Base-by-base conservation (phyloP, 164 flowering plant species). In the Nymphaea colorata region DNA sequence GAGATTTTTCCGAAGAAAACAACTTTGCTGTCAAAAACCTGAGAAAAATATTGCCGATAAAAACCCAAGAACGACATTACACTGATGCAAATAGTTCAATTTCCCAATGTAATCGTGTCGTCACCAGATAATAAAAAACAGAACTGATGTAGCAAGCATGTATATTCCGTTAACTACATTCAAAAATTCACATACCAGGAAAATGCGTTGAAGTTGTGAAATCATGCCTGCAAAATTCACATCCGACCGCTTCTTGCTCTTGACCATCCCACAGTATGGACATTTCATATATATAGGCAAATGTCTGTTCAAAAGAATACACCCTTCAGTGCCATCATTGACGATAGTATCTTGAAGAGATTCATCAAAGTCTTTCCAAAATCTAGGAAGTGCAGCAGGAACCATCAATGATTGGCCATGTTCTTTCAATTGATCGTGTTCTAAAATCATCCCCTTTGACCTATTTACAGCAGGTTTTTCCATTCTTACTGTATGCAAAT, bases 201-300 rank as follows among this genome's bases (percentile, higher is more conserved):
- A 88, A 69, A 93, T 93, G 72, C 98, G 85, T 78, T 93, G 96
- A 68, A 93, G 90, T 81, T 93, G 98, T 63, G 98, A 88, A 64
- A 87, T 72, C 64, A 83, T 67, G 65, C 86, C 76, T 15, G 96
- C 88, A 82, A 84, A 88, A 72, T 88, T 87, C 70, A 76, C 43
- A 41, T 84, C 77, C 64, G 78, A 69, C 8, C 64, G 83, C 70
- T 79, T 81, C 77, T 74, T 82, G 62, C 68, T 75, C 76, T 73
- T 84, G 55, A 81, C 77, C 51, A 43, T 71, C 72, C 66, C 78
- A 78, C 98, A 93, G 70, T 88, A 81, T 2, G 96, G 98, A 70
- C 98, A 90, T 68, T 82, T 82, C 87, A 93, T 83, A 78, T 85
- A 93, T 71, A 93, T 66, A 10, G 98, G 98, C 70, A 93, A 71